Percentiles rank a stretch among this genome's conserved stretches.
Conservation (phyloP, 257 asterid species). For the Nicotiana undulata region DNA sequence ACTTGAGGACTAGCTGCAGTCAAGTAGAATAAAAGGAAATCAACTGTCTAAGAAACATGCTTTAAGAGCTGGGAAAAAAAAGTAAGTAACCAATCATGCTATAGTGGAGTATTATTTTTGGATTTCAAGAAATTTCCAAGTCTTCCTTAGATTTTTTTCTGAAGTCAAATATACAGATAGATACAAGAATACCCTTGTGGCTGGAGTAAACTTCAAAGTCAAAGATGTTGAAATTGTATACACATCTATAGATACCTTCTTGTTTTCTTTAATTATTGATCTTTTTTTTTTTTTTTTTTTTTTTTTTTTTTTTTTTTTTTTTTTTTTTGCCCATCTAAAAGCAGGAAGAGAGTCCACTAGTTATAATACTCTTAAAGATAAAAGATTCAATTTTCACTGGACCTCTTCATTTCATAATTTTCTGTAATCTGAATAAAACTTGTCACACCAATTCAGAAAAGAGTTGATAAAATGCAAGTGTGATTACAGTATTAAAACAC, state of each 20-base stretch:
- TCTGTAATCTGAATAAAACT: not conserved
- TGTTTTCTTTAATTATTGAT: not conserved
- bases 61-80: not conserved
- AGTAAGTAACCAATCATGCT: not conserved
- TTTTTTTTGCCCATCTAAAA: not conserved
- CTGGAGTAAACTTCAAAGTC: not conserved
- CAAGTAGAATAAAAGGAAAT: not conserved
- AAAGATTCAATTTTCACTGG: not conserved
- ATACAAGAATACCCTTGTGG: not conserved
- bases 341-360: not conserved
- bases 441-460: not conserved
- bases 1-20: not conserved
- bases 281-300: not conserved
- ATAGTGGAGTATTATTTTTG: not conserved
- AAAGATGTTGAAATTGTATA: not conserved
- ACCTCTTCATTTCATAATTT: not conserved
- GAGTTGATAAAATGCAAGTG: not conserved
- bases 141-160: not conserved
- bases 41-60: not conserved
- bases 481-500: not conserved
- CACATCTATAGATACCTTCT: too few relatives aligned
- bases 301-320: not conserved
- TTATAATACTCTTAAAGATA: not conserved
- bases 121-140: not conserved
- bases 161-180: not conserved